Evolutionary conservation across 108 stramenopile species (phyloP).

Genomic region (Conticribra guillardii): DNA sequence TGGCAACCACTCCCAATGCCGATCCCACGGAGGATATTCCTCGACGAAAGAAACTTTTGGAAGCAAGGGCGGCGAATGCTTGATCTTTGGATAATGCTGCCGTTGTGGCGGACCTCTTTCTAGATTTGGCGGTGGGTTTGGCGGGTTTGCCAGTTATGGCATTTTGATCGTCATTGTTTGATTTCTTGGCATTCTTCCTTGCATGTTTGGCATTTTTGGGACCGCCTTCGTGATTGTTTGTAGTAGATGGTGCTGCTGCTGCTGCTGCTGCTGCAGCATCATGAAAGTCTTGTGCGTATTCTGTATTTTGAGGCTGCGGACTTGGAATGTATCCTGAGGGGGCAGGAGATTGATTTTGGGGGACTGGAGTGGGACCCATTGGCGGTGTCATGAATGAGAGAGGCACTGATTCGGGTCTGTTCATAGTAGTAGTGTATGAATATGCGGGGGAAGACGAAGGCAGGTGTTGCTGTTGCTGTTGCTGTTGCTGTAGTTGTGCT

Average conservation of each 20-base stretch:
- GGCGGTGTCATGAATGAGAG: slow-evolving; percentile 36
- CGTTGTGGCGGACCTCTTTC: slow-evolving; percentile 1
- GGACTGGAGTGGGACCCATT: slow-evolving; percentile 31
- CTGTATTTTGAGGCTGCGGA: too few species aligned
- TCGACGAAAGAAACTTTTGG: slow-evolving; percentile 26
- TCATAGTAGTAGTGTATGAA: not conserved
- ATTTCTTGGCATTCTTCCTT: not conserved
- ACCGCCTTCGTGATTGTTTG: too few species aligned
- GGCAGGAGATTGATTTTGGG: slow-evolving; percentile 31
- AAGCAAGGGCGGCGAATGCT: not conserved
- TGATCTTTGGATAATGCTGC: not conserved
- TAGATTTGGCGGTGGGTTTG: not conserved
- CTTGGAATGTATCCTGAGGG: too few species aligned
- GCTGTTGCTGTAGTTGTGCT: slow-evolving; percentile 7
- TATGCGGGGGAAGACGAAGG: slow-evolving; percentile 6
- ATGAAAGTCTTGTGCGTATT: too few species aligned
- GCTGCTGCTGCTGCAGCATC: not conserved
- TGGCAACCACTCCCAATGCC: slow-evolving; percentile 43
- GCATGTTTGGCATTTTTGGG: not conserved
- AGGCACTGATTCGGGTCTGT: slow-evolving; percentile 11
- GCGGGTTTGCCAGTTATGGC: not conserved
- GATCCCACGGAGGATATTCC: slow-evolving; percentile 43
- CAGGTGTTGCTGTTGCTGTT: not conserved
- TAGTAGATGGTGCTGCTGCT: not conserved
- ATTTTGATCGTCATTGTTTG: not conserved